Evolutionary conservation across 1,139 yeast genomes (phyloP).

Genomic region (Sugiyamaella grinbergsii): DNA sequence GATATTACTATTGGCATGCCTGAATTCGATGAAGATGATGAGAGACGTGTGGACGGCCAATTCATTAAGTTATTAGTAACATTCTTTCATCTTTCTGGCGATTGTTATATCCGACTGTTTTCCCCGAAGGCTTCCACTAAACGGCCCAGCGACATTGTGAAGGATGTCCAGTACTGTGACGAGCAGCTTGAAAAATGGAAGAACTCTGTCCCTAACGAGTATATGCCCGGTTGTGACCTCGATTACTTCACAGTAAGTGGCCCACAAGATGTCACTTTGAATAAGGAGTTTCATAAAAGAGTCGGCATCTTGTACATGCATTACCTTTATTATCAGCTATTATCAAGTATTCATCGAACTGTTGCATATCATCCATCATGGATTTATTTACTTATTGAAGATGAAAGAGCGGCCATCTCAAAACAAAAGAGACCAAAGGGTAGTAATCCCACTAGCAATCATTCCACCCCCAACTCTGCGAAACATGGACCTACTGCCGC

Average conservation of each 20-base stretch:
- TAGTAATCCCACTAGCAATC: conserved; percentile 1
- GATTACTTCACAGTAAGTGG: conserved; percentile 8
- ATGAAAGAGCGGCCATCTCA: conserved; percentile 16
- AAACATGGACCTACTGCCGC: conserved; percentile 7
- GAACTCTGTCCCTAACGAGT: conserved; percentile 35
- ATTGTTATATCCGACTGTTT: conserved; percentile 38
- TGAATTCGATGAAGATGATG: conserved; percentile 19
- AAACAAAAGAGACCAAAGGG: background rate
- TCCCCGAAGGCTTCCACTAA: conserved; percentile 40
- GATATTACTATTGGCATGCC: conserved; percentile 43
- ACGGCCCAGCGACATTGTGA: conserved; percentile 34
- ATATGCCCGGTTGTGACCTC: conserved; percentile 33
- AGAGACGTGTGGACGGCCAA: conserved; percentile 15
- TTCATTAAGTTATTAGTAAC: conserved; percentile 24
- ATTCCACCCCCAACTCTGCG: conserved; percentile 2
- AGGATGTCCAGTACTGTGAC: conserved; percentile 39
- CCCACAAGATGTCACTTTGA: conserved; percentile 10
- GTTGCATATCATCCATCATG: conserved; percentile 40
- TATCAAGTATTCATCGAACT: conserved; percentile 35
- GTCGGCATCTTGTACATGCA: conserved; percentile 27
- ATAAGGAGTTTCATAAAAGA: conserved; percentile 16
- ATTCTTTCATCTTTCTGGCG: conserved; percentile 32
- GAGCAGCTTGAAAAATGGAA: conserved; percentile 39
- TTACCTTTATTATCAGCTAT: conserved; percentile 34
- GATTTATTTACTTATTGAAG: conserved; percentile 28